Conservation (phyloP, 106 monocot species). For the Cymbidium sinense region DNA sequence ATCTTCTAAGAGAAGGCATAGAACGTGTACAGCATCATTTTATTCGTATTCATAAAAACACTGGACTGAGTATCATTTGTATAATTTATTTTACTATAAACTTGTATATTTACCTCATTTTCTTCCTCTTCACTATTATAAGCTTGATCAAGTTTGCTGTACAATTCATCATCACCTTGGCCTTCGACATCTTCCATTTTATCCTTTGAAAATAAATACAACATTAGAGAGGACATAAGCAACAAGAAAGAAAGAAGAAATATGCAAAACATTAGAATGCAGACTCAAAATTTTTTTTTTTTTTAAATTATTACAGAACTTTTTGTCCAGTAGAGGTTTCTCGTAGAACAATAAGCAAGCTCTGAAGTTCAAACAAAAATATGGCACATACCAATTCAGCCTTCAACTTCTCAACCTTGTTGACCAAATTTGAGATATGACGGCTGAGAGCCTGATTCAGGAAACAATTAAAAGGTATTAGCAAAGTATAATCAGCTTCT, state of each 20-base stretch:
- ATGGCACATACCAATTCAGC: constrained; percentile 57
- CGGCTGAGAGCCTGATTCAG: constrained; percentile 54
- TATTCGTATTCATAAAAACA: not conserved
- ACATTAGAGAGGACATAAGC: not conserved
- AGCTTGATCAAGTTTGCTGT: constrained; percentile 60
- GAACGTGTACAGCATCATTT: not conserved
- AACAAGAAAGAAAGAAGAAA: not conserved
- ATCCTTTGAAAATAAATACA: constrained; percentile 20
- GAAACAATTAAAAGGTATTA: not conserved
- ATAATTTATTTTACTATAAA: not conserved
- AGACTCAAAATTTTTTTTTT: not conserved
- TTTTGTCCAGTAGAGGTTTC: not conserved
- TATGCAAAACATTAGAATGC: not conserved
- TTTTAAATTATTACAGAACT: too few species aligned
- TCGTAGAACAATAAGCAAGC: not conserved
- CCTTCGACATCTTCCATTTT: constrained; percentile 66
- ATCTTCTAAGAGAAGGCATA: not conserved
- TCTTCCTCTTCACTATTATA: constrained; percentile 72
- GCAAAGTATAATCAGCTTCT: not conserved
- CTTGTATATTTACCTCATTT: constrained; percentile 41
- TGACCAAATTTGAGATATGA: constrained; percentile 50
- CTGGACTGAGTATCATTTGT: not conserved
- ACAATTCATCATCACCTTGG: constrained; percentile 70
- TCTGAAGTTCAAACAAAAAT: constrained; percentile 6
- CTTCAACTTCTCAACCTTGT: constrained; percentile 57